Evolutionary conservation across 352 stramenopile species (phyloP).

Genomic region (Phytophthora pinifolia): DNA sequence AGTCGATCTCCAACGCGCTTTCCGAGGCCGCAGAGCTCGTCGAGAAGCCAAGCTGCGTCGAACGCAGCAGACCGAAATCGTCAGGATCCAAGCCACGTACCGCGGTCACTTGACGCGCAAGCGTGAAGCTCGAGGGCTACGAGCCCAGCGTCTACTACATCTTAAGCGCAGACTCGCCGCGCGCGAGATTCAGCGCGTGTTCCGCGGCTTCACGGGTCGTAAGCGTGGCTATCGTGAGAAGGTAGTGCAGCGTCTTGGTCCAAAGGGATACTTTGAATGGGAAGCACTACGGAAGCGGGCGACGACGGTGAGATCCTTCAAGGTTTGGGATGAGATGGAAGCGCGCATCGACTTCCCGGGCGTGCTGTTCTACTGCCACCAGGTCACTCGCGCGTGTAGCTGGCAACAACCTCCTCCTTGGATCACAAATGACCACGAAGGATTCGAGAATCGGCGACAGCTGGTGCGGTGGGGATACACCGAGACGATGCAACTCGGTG

Average conservation of each 20-base stretch:
- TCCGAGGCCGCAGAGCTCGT: conserved; percentile 55
- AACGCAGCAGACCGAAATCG: conserved; percentile 36
- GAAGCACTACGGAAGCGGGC: conserved; percentile 39
- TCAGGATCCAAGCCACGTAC: conserved; percentile 55
- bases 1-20: conserved; percentile 63
- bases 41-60: conserved; percentile 34
- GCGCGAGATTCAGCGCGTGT: conserved; percentile 52
- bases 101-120: conserved; percentile 38
- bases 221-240: conserved; percentile 41
- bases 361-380: conserved; percentile 75
- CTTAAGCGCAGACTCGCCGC: conserved; percentile 31
- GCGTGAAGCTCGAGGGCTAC: conserved; percentile 28
- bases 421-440: conserved; percentile 39
- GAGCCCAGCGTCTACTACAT: conserved; percentile 26
- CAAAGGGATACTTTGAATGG: conserved; percentile 65
- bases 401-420: conserved; percentile 73
- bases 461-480: conserved; percentile 72
- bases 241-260: conserved; percentile 49
- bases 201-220: conserved; percentile 51
- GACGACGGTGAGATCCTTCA: conserved; percentile 39
- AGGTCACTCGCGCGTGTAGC: conserved; percentile 58
- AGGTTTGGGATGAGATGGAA: conserved; percentile 80
- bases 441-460: conserved; percentile 53
- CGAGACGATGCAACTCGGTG: conserved; percentile 47
- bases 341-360: conserved; percentile 40